A percentile compares a stretch with the other conserved stretches of the same genome.
Evolutionary conservation across 805 yeast genomes (phyloP).

Genomic region (Candida krabiensis): DNA sequence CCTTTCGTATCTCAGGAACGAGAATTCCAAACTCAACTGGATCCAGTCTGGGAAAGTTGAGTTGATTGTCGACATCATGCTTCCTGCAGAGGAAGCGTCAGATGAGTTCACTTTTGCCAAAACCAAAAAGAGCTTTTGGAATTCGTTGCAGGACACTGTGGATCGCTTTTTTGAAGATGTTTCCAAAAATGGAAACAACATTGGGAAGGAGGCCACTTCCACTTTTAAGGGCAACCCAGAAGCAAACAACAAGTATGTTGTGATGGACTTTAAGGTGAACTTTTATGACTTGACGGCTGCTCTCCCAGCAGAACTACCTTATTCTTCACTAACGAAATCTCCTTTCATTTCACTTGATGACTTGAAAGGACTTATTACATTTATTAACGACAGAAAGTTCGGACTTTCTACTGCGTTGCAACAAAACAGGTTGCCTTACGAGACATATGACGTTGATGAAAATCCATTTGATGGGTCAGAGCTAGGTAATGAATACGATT

Average conservation of each 20-base stretch:
- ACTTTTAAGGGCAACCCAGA: constrained; percentile 16
- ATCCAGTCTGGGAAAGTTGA: constrained; percentile 69
- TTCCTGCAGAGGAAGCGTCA: constrained; percentile 51
- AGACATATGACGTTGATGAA: constrained; percentile 15
- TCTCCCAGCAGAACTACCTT: constrained; percentile 49
- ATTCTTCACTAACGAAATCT: constrained; percentile 49
- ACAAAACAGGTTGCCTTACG: constrained; percentile 1
- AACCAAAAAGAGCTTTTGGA: constrained; percentile 13
- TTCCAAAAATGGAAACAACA: not conserved
- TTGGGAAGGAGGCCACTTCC: constrained; percentile 10
- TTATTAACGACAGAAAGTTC: constrained; percentile 49
- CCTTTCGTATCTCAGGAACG: constrained; percentile 26
- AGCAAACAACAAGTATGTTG: constrained; percentile 50
- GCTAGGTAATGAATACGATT: constrained; percentile 29
- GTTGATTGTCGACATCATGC: constrained; percentile 67
- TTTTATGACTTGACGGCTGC: constrained; percentile 63
- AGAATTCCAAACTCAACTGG: constrained; percentile 62
- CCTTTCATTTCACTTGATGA: constrained; percentile 61
- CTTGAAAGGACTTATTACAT: constrained; percentile 59
- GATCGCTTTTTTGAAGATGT: constrained; percentile 3
- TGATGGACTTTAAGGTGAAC: constrained; percentile 64
- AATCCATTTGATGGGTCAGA: constrained; percentile 31
- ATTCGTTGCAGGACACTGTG: constrained; percentile 6
- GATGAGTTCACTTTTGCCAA: constrained; percentile 19
- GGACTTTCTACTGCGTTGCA: constrained; percentile 23